phyloP scores from a whole-genome alignment of 1,139 yeast species.

The Yamadazyma taylorii region DNA sequence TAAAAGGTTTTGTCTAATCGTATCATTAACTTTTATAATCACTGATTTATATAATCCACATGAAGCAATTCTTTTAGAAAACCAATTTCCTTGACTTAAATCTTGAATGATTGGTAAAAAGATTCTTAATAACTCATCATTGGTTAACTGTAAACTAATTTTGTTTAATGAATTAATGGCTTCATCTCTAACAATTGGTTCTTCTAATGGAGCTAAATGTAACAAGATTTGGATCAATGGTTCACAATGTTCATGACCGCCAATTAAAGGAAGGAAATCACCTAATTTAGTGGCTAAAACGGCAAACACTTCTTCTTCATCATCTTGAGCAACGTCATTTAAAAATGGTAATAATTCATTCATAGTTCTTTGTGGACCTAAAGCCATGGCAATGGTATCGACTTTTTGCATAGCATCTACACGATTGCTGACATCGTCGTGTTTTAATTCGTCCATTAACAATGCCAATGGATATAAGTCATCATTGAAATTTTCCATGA shows the following conservation, averaged over 20 bases:
- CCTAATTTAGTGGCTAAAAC: slow-evolving; percentile 91
- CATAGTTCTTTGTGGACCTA: slow-evolving; percentile 92
- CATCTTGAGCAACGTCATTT: slow-evolving; percentile 89
- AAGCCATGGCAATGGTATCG: slow-evolving; percentile 91
- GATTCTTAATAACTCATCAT: slow-evolving; percentile 63
- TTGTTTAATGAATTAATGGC: slow-evolving; percentile 84
- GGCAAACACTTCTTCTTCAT: slow-evolving; percentile 96
- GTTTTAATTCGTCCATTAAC: slow-evolving; percentile 91
- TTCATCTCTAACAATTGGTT: slow-evolving; percentile 94
- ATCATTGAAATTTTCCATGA: slow-evolving; percentile 46
- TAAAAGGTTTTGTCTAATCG: slow-evolving; percentile 60
- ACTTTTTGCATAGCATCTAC: slow-evolving; percentile 94
- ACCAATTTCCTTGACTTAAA: slow-evolving; percentile 91
- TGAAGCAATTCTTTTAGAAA: slow-evolving; percentile 87
- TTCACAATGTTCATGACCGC: slow-evolving; percentile 80
- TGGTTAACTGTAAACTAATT: slow-evolving; percentile 64
- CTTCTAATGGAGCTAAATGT: slow-evolving; percentile 89
- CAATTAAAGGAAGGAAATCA: slow-evolving; percentile 79
- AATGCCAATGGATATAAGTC: slow-evolving; percentile 94
- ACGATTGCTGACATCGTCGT: slow-evolving; percentile 91
- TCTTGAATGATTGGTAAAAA: slow-evolving; percentile 77
- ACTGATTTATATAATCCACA: slow-evolving; percentile 84
- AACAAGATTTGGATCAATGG: slow-evolving; percentile 84
- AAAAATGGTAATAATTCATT: slow-evolving; percentile 87
- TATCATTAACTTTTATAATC: slow-evolving; percentile 58